A percentile compares a stretch with the other conserved stretches of the same genome.
Evolutionary conservation across 768 basidiomycete genomes (phyloP).

Genomic region (Boletales sp.): DNA sequence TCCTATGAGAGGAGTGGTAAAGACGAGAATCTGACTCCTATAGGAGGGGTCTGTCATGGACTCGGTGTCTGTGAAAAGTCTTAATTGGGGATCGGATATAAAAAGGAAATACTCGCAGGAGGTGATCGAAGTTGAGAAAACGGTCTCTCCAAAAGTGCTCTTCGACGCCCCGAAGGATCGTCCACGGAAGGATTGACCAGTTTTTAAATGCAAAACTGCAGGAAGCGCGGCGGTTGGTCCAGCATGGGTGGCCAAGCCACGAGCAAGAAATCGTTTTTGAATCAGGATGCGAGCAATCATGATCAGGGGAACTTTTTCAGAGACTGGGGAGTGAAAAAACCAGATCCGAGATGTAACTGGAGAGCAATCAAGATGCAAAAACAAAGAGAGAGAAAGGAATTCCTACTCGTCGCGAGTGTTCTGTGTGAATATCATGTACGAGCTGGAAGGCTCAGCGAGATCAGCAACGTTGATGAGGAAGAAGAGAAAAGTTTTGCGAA

Average conservation of each 20-base stretch:
- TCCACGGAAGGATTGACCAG: constrained; percentile 89
- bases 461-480: too few species aligned
- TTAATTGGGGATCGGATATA: constrained; percentile 4
- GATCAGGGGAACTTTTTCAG: constrained; percentile 26
- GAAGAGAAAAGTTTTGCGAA: too few species aligned
- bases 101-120: constrained; percentile 62
- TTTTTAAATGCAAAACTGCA: constrained; percentile 87
- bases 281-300: constrained; percentile 60
- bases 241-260: constrained; percentile 68
- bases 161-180: constrained; percentile 84
- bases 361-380: constrained; percentile 20
- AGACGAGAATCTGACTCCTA: constrained; percentile 95
- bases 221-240: constrained; percentile 50
- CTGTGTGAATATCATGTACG: constrained; percentile 79
- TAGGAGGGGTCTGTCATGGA: constrained; percentile 99
- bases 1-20: constrained; percentile 96
- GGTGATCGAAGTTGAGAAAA: constrained; percentile 98
- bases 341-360: constrained; percentile 86
- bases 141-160: constrained; percentile 93
- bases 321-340: constrained; percentile 69
- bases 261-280: constrained; percentile 46
- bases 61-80: constrained; percentile 75
- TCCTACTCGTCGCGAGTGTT: constrained; percentile 87
- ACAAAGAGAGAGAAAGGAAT: neutral
- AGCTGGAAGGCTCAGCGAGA: constrained; percentile 23